Conservation (phyloP, 805 yeast genomes). For the Starmerella scarabaei region DNA sequence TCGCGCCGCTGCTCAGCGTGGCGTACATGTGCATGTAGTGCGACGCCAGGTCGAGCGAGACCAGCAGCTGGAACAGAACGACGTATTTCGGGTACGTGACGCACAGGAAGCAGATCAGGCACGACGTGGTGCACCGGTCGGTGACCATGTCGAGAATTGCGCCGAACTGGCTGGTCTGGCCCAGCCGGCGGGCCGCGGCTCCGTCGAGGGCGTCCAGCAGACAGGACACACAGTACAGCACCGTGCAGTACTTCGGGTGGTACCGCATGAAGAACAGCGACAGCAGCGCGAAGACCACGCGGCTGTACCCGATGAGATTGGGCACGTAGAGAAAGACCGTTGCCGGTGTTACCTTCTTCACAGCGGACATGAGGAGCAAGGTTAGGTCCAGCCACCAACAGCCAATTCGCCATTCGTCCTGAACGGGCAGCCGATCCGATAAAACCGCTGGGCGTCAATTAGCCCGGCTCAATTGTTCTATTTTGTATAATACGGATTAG, state of each 20-base stretch:
- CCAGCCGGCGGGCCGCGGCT: constrained; percentile 74
- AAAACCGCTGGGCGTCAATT: too few species aligned
- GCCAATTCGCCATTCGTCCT: too few species aligned
- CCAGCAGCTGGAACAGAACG: constrained; percentile 65
- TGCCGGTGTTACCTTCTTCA: constrained; percentile 15
- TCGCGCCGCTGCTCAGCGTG: constrained; percentile 62
- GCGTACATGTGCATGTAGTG: constrained; percentile 99
- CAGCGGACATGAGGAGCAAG: too few species aligned
- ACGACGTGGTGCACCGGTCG: constrained; percentile 90
- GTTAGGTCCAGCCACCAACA: too few species aligned
- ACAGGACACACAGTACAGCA: constrained; percentile 75
- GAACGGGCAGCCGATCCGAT: too few species aligned
- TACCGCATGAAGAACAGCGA: constrained; percentile 71
- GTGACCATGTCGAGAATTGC: constrained; percentile 98
- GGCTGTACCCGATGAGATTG: constrained; percentile 75
- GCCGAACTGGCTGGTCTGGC: constrained; percentile 86
- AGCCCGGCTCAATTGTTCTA: too few species aligned
- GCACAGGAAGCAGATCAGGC: constrained; percentile 77
- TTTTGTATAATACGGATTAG: too few species aligned
- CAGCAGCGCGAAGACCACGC: constrained; percentile 68
- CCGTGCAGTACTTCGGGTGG: constrained; percentile 69
- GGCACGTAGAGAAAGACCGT: constrained; percentile 74
- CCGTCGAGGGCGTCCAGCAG: constrained; percentile 94
- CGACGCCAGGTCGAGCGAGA: constrained; percentile 69
- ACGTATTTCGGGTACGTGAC: constrained; percentile 62